phyloP scores from a whole-genome alignment of 139 green algal species.

The Diplosphaera chodatii region DNA sequence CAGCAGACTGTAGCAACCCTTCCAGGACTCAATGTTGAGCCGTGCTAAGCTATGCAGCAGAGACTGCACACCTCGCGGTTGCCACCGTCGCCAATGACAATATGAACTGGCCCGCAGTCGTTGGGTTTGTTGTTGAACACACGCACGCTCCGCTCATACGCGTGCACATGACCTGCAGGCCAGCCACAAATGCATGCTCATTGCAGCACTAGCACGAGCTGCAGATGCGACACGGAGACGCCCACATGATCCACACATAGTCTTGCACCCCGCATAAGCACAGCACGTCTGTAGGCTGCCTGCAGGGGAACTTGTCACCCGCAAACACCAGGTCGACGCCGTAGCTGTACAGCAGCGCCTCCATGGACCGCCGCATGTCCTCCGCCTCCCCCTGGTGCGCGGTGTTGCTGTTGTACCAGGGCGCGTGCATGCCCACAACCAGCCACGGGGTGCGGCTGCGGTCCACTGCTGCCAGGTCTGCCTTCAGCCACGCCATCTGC shows the following conservation, averaged over 20 bases:
- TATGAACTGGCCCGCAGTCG: conserved; percentile 43
- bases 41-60: too few relatives aligned
- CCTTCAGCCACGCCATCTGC: conserved; percentile 63
- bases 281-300: too few relatives aligned
- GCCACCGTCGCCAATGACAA: conserved; percentile 72
- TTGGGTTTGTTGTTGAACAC: conserved; percentile 35
- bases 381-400: conserved; percentile 58
- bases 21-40: too few relatives aligned
- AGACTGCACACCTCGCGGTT: conserved; percentile 53
- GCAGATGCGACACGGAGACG: too few relatives aligned
- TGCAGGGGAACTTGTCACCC: too few relatives aligned
- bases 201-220: too few relatives aligned
- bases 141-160: conserved; percentile 49
- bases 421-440: conserved; percentile 63
- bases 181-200: too few relatives aligned
- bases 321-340: conserved; percentile 66
- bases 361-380: conserved; percentile 50
- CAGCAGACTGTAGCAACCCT: too few relatives aligned
- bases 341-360: conserved; percentile 49
- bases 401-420: conserved; percentile 72
- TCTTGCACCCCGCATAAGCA: too few relatives aligned
- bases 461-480: conserved; percentile 60
- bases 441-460: conserved; percentile 66
- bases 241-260: too few relatives aligned
- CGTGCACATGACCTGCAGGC: conserved; percentile 61